A percentile compares a stretch with the other conserved stretches of the same genome.
These are phyloP conservation scores for Tilletia walkeri DNA, from an alignment of 1,284 basidiomycete genomes.

Conservation along the genomic window DNA sequence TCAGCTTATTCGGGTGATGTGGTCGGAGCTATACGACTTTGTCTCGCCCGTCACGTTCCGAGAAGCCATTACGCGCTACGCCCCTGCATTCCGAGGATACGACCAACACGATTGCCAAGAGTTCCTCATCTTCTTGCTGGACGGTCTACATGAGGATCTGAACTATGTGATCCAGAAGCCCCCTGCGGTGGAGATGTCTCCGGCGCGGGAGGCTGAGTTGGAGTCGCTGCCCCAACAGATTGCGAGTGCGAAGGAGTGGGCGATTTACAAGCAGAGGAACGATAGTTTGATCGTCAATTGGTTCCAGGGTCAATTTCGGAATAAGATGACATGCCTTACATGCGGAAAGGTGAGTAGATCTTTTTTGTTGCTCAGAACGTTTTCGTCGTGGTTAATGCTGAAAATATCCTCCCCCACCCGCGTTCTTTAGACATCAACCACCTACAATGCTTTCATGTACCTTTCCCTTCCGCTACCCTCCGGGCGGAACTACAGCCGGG, in stretches of 20 bases:
- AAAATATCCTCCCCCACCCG: no score
- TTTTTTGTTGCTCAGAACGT: background rate
- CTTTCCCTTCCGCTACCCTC: slow-evolving; percentile 50
- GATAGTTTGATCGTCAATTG: slow-evolving; percentile 34
- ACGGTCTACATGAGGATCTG: slow-evolving; percentile 33
- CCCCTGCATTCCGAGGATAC: slow-evolving; percentile 44
- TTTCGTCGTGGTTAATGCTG: background rate
- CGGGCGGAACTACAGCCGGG: slow-evolving; percentile 65
- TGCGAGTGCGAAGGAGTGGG: slow-evolving; percentile 62
- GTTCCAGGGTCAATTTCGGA: slow-evolving; percentile 51
- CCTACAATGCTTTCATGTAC: slow-evolving; percentile 70
- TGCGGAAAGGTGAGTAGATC: slow-evolving; percentile 40
- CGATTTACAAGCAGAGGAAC: slow-evolving; percentile 49
- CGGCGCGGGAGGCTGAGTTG: slow-evolving; percentile 44
- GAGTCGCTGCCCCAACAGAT: slow-evolving; percentile 80
- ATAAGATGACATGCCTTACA: slow-evolving; percentile 51
- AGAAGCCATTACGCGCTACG: slow-evolving; percentile 62
- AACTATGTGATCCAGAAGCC: slow-evolving; percentile 32
- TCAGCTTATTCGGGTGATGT: slow-evolving; percentile 77
- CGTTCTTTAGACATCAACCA: slow-evolving; percentile 78
- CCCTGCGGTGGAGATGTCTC: slow-evolving; percentile 45
- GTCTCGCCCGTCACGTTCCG: slow-evolving; percentile 81
- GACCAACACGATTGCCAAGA: slow-evolving; percentile 45
- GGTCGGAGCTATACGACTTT: slow-evolving; percentile 80
- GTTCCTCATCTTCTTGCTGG: slow-evolving; percentile 29